Evolutionary conservation across 2,329 filamentous ascomycete species (phyloP).

Genomic region (Pestalotiopsis sp.): DNA sequence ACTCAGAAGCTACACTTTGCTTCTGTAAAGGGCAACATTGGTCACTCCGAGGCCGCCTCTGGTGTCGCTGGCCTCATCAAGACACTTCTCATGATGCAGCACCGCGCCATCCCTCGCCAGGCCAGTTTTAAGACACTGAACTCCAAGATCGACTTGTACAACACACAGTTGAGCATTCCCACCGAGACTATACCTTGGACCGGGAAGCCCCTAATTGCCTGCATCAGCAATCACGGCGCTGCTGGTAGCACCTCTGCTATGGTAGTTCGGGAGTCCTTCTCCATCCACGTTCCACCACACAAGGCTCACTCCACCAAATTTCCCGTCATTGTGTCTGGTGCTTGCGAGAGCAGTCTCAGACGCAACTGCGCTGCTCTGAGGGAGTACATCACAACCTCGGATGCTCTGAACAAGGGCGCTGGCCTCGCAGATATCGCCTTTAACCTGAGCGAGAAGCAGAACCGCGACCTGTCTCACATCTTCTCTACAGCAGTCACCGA

Average conservation of each 20-base stretch:
- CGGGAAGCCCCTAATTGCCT: neutral
- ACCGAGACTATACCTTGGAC: neutral
- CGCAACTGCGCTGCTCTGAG: neutral
- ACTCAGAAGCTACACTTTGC: slow-evolving; percentile 18
- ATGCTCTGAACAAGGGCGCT: neutral
- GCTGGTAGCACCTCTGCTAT: slow-evolving; percentile 22
- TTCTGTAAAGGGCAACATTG: slow-evolving; percentile 28
- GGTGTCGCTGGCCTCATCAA: slow-evolving; percentile 24
- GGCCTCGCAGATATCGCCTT: neutral
- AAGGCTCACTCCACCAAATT: neutral
- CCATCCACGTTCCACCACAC: neutral
- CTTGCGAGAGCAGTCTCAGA: neutral
- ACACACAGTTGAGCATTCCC: slow-evolving; percentile 1
- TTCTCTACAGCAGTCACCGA: neutral
- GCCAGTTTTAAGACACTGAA: slow-evolving; percentile 15
- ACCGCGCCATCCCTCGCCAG: slow-evolving; percentile 17
- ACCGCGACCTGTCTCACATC: neutral
- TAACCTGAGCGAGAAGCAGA: neutral
- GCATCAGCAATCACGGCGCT: slow-evolving; percentile 23
- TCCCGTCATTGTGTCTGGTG: neutral
- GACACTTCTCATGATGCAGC: slow-evolving; percentile 21
- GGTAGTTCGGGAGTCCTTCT: slow-evolving; percentile 1
- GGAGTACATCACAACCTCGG: neutral
- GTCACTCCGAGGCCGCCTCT: slow-evolving; percentile 21
- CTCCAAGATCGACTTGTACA: neutral